A percentile compares a stretch with the other conserved stretches of the same genome.
phyloP scores from a whole-genome alignment of 2,329 filamentous ascomycete species.

The Stachybotrys chartarum region DNA sequence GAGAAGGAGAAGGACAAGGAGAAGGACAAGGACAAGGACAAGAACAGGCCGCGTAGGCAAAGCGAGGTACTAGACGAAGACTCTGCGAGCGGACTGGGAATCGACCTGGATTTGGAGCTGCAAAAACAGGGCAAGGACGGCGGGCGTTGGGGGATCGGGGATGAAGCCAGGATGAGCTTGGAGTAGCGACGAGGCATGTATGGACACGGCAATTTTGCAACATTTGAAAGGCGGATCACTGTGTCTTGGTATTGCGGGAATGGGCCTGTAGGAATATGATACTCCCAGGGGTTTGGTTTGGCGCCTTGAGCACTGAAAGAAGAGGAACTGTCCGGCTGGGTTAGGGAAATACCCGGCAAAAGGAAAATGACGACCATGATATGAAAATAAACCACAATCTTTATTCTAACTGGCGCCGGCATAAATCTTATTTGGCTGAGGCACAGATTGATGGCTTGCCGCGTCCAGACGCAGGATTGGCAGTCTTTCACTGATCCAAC shows the following conservation, averaged over 20 bases:
- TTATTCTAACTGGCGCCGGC: background rate
- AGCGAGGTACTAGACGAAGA: conserved; percentile 37
- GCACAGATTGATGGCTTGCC: background rate
- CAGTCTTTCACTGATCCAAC: no score
- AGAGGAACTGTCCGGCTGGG: background rate
- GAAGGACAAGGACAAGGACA: conserved; percentile 13
- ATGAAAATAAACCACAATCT: background rate
- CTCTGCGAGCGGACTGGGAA: conserved; percentile 30
- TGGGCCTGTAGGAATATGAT: background rate
- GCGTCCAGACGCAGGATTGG: no score
- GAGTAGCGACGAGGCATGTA: conserved; percentile 41
- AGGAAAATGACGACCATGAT: background rate
- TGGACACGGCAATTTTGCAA: background rate
- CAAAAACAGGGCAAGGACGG: conserved; percentile 47
- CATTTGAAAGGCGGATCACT: background rate
- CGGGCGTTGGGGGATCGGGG: conserved; percentile 69
- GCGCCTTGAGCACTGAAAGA: background rate
- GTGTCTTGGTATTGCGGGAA: background rate
- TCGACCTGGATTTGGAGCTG: conserved; percentile 43
- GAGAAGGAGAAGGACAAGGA: conserved; percentile 26
- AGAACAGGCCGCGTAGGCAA: conserved; percentile 29
- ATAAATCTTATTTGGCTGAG: background rate
- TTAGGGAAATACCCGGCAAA: background rate
- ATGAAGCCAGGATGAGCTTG: conserved; percentile 77
- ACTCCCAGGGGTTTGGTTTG: background rate